Percentiles rank a stretch among this genome's conserved stretches.
Evolutionary conservation across 805 yeast genomes (phyloP).

Genomic region (Starmerella scarabaei): DNA sequence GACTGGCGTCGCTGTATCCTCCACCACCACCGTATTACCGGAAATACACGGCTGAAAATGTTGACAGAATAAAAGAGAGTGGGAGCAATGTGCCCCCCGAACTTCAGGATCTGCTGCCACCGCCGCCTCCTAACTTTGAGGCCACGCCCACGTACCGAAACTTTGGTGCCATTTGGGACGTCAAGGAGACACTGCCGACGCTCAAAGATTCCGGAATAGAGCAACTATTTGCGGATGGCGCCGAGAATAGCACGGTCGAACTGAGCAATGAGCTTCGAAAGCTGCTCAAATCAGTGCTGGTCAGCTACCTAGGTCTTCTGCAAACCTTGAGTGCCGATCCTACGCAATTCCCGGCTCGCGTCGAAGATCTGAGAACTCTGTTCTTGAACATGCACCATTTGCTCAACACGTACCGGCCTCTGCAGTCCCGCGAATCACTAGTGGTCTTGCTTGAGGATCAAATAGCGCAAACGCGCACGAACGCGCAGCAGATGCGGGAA

Average conservation of each 20-base stretch:
- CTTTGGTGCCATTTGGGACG: constrained; percentile 84
- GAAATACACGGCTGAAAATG: constrained; percentile 56
- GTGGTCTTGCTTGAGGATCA: constrained; percentile 61
- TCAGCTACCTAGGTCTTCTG: constrained; percentile 70
- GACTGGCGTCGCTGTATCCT: constrained; percentile 66
- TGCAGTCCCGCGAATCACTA: constrained; percentile 83
- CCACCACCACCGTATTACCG: constrained; percentile 82
- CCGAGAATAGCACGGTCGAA: constrained; percentile 13
- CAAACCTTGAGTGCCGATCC: constrained; percentile 72
- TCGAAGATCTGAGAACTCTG: constrained; percentile 67
- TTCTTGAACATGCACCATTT: constrained; percentile 84
- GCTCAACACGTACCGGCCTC: constrained; percentile 84
- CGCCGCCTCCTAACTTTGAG: constrained; percentile 23
- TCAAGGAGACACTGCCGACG: constrained; percentile 58
- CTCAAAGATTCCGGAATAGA: constrained; percentile 63
- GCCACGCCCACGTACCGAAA: constrained; percentile 51
- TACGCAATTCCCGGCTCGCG: constrained; percentile 42
- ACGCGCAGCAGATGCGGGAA: constrained; percentile 28
- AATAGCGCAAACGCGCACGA: constrained; percentile 29
- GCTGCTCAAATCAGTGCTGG: constrained; percentile 60
- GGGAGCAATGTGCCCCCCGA: constrained; percentile 2
- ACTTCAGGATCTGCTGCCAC: constrained; percentile 24
- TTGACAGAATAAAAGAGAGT: constrained; percentile 15
- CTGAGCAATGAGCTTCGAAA: constrained; percentile 52
- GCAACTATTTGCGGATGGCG: constrained; percentile 44